phyloP scores from a whole-genome alignment of 1,284 basidiomycete species.

The Spongispora temasekensis region DNA sequence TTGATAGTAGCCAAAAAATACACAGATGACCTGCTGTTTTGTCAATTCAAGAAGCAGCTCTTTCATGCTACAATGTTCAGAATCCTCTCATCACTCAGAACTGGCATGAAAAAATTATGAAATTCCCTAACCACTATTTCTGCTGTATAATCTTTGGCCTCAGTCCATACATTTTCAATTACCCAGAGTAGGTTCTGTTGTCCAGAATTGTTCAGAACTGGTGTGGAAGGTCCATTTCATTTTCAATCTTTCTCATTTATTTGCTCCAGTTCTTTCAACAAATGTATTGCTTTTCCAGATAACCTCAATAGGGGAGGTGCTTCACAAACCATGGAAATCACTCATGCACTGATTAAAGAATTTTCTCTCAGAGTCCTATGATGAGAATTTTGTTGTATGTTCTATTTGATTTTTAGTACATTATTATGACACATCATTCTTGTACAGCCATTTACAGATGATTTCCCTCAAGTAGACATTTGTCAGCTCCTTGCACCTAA shows the following conservation, averaged over 20 bases:
- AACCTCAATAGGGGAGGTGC: conserved; percentile 2
- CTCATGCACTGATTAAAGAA: not conserved
- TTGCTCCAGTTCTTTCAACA: not conserved
- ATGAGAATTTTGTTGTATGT: not conserved
- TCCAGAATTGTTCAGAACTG: not conserved
- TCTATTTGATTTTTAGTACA: not conserved
- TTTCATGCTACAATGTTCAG: conserved; percentile 10
- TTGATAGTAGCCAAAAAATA: conserved; percentile 7
- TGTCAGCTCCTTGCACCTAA: not conserved
- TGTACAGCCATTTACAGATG: not conserved
- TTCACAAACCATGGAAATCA: not conserved
- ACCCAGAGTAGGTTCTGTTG: conserved; percentile 1
- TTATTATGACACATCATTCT: not conserved
- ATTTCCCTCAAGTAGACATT: not conserved
- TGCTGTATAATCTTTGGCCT: not conserved
- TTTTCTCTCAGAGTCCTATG: not conserved
- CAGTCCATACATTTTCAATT: conserved; percentile 6
- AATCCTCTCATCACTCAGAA: conserved; percentile 12
- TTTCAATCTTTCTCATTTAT: not conserved
- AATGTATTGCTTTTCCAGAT: not conserved
- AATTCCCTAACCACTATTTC: conserved; percentile 19
- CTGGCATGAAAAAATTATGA: conserved; percentile 11
- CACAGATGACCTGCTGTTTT: conserved; percentile 5
- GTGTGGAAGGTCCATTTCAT: not conserved
- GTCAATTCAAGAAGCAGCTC: conserved; percentile 18